These are phyloP conservation scores for Bathelium albidoporum DNA, from an alignment of 495 filamentous ascomycete genomes.

Conservation along the genomic window DNA sequence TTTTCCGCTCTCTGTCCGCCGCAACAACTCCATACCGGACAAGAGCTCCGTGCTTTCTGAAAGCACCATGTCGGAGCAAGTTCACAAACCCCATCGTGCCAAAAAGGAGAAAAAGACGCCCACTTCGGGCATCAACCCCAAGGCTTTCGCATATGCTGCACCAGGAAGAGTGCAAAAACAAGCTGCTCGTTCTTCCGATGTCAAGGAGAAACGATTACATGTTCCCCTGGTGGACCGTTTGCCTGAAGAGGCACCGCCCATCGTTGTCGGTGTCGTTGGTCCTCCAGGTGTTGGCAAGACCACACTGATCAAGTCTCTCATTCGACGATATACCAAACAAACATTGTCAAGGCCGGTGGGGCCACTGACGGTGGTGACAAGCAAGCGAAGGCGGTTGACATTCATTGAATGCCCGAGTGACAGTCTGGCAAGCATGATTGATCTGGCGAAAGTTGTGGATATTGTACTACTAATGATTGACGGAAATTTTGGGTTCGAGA, in stretches of 20 bases:
- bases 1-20: background rate
- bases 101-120: slow-evolving; percentile 87
- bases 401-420: slow-evolving; percentile 96
- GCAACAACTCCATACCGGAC: slow-evolving; percentile 3
- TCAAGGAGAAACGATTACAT: slow-evolving; percentile 92
- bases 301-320: slow-evolving; percentile 79
- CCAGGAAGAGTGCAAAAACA: slow-evolving; percentile 76
- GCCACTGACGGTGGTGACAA: slow-evolving; percentile 89
- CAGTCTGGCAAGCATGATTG: slow-evolving; percentile 83
- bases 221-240: slow-evolving; percentile 90
- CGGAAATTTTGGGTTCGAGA: slow-evolving; percentile 96
- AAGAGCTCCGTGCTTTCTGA: background rate
- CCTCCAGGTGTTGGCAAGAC: slow-evolving; percentile 80
- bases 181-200: slow-evolving; percentile 85
- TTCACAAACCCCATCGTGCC: slow-evolving; percentile 77
- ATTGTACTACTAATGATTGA: slow-evolving; percentile 97
- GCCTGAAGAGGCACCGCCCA: slow-evolving; percentile 89
- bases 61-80: slow-evolving; percentile 59
- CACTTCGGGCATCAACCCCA: slow-evolving; percentile 64
- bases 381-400: slow-evolving; percentile 82
- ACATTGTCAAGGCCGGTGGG: slow-evolving; percentile 79
- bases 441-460: slow-evolving; percentile 90
- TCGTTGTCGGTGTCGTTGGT: slow-evolving; percentile 85
- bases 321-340: slow-evolving; percentile 92
- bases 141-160: slow-evolving; percentile 79